These are phyloP conservation scores for Metarhizium rileyi DNA, from an alignment of 2,329 filamentous ascomycete species.

Conservation along the genomic window DNA sequence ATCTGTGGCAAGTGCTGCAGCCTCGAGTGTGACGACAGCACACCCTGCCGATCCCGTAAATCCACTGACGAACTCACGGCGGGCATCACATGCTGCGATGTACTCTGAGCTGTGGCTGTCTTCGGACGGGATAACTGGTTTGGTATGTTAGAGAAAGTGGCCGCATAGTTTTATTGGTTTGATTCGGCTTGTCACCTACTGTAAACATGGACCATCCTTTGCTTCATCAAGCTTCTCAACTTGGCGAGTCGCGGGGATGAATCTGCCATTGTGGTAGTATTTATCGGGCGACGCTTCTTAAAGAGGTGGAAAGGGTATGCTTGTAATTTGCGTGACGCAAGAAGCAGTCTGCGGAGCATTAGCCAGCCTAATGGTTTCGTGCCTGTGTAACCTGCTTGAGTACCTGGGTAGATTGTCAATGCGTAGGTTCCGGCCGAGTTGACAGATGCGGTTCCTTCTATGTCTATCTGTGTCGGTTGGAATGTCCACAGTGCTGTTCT, in stretches of 20 bases:
- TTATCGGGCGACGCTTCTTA: neutral
- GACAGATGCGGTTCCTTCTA: too few species aligned
- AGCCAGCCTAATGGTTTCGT: neutral
- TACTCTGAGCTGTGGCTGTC: slow-evolving; percentile 98
- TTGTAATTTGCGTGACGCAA: neutral
- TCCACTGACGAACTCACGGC: slow-evolving; percentile 83
- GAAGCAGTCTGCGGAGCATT: neutral
- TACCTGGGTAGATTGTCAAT: too few species aligned
- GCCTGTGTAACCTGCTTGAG: too few species aligned
- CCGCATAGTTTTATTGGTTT: neutral
- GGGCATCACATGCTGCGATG: slow-evolving; percentile 88
- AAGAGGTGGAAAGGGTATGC: neutral
- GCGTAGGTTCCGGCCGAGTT: too few species aligned
- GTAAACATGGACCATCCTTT: slow-evolving; percentile 83
- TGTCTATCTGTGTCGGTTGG: too few species aligned
- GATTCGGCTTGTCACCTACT: slow-evolving; percentile 42
- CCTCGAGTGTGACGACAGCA: slow-evolving; percentile 75
- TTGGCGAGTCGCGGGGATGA: slow-evolving; percentile 66
- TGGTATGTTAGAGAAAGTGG: neutral
- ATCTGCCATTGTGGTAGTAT: slow-evolving; percentile 28
- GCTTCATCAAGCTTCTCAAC: slow-evolving; percentile 78
- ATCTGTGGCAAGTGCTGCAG: slow-evolving; percentile 86
- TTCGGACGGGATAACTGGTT: slow-evolving; percentile 83
- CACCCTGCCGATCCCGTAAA: slow-evolving; percentile 94
- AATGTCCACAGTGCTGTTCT: too few species aligned